Evolutionary conservation across 2,329 filamentous ascomycete species (phyloP).

Genomic region (Penicillium capsulatum): DNA sequence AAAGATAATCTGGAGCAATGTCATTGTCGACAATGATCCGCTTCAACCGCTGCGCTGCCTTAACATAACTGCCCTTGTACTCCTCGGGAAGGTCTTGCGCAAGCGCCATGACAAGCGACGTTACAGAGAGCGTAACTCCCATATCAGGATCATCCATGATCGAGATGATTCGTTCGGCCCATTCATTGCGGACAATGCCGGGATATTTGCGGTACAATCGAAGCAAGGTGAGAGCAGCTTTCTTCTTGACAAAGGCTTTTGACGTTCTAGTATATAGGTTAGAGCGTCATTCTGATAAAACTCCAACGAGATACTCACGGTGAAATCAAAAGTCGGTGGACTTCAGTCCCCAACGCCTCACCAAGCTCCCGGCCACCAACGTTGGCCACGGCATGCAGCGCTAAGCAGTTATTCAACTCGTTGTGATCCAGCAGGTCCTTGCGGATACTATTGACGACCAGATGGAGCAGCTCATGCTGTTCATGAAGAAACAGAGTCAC

Average conservation of each 20-base stretch:
- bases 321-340: constrained; percentile 89
- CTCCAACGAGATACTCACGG: constrained; percentile 58
- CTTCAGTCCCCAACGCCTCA: constrained; percentile 84
- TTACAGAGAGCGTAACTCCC: constrained; percentile 90
- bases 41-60: constrained; percentile 84
- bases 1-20: constrained; percentile 85
- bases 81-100: constrained; percentile 91
- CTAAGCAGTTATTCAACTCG: constrained; percentile 95
- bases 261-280: constrained; percentile 57
- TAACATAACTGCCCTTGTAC: constrained; percentile 91
- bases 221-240: constrained; percentile 88
- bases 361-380: constrained; percentile 96
- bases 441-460: constrained; percentile 97
- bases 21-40: constrained; percentile 87
- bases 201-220: constrained; percentile 92
- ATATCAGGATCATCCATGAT: constrained; percentile 95
- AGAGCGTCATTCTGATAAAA: constrained; percentile 34
- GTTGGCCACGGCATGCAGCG: constrained; percentile 95
- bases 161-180: constrained; percentile 97
- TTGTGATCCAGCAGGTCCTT: constrained; percentile 94
- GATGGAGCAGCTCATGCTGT: constrained; percentile 88
- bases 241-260: constrained; percentile 98
- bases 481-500: constrained; percentile 97
- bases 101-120: constrained; percentile 88
- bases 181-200: constrained; percentile 89